Evolutionary conservation across 192 early-diverging fungal genomes (phyloP).

Genomic region (Podila verticillata): DNA sequence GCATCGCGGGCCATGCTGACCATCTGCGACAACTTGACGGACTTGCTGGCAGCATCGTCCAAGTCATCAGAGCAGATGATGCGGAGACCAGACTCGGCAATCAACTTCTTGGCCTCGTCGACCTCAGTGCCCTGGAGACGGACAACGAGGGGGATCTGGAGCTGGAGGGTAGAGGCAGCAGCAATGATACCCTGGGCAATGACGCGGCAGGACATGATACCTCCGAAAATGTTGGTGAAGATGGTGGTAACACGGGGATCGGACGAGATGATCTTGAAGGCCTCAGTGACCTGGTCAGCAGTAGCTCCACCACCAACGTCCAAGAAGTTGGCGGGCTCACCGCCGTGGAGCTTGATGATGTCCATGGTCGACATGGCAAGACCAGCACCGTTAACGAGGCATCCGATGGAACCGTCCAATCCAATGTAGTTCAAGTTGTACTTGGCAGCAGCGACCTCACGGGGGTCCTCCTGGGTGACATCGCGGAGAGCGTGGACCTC

Average conservation of each 20-base stretch:
- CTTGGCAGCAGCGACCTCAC: conserved; percentile 97
- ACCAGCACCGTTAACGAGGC: conserved; percentile 98
- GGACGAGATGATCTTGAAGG: conserved; percentile 99
- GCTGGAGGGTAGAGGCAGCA: conserved; percentile 89
- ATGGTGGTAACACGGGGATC: conserved; percentile 96
- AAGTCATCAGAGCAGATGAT: conserved; percentile 96
- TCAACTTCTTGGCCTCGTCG: conserved; percentile 91
- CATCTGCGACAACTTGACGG: conserved; percentile 86
- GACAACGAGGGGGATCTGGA: conserved; percentile 96
- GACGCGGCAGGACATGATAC: conserved; percentile 99
- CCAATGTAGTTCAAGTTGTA: conserved; percentile 99
- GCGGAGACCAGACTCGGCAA: conserved; percentile 88
- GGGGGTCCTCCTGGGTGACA: conserved; percentile 94
- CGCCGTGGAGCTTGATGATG: conserved; percentile 99
- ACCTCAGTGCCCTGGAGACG: conserved; percentile 95
- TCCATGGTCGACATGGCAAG: conserved; percentile 99
- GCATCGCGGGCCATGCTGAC: conserved; percentile 80
- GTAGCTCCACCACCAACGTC: conserved; percentile 98
- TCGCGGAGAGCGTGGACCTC: conserved; percentile 91
- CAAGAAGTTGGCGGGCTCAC: conserved; percentile 98
- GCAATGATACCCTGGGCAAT: conserved; percentile 98
- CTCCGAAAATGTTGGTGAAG: conserved; percentile 99
- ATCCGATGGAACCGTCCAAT: conserved; percentile 97
- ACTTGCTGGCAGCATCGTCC: conserved; percentile 93
- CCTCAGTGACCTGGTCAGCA: conserved; percentile 95